Evolutionary conservation across 805 yeast species (phyloP), one percentile per base, ranked within the genome.

Genomic region (Myxozyma mucilagina): DNA sequence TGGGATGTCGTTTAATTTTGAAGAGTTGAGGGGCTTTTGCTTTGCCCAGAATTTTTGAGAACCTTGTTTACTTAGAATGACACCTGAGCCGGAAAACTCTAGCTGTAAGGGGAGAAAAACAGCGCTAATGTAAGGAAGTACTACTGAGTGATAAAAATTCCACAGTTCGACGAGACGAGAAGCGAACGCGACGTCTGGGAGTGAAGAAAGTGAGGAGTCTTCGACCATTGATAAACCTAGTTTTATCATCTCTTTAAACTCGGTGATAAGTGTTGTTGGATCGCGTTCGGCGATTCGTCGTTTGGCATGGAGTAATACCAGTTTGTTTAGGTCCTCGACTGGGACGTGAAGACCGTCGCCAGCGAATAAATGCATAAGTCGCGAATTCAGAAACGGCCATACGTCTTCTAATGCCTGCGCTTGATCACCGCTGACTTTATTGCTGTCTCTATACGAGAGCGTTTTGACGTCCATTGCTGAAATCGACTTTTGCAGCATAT

Each of bases 41-140:
- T 70, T 71, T 32, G 65, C 66, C 78, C 78, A 76, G 62, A 71
- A 77, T 49, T 69, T 71, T n/a, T 64, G 57, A 2, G 75, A 73
- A 7, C 78, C 76, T 44, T 76, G 78, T 1, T 67, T 62, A n/a
- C 68, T 60, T 50, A 75, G 59, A 20, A 76, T 73, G 49, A 75
- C 76, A 3, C 82, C 81, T 0, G 70, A 72, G 4, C 80, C 84
- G 42, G 77, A 79, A 53, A 82, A 72, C 56, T 81, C 85, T 18
- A 75, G 68, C 59, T 84, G 85, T 24, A 87, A 68, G 0, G 92
- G 92, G 38, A 85, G 65, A 51, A 87, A 80, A 0, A 84, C 79
- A 0, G 87, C 87, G 61, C 84, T 81, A 18, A 86, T 73, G 67
- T 84, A 84, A 56, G 84, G 84, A 54, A 82, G 78, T 1, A 84